Base-by-base conservation (phyloP, 305 asterid genomes). In the Rubia occidens region DNA sequence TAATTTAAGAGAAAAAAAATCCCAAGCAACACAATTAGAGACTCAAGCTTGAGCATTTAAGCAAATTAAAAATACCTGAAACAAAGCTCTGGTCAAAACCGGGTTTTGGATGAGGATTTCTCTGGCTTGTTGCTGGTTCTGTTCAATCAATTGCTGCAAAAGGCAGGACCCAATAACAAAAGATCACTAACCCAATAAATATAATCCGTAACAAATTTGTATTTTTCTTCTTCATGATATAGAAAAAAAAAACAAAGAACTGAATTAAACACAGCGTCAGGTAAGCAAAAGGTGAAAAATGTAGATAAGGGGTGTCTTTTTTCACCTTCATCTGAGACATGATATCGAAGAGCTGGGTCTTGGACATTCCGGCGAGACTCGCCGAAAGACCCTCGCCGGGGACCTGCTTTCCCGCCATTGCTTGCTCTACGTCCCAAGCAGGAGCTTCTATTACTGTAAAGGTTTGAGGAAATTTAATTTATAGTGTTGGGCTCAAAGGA, bases 301-400 rank as follows among this genome's bases (percentile, higher is more conserved):
- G 61, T 63, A 45, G 45, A 56, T 49, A 59, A 56, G 47, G 2
- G 74, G 53, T n/a, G 20, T n/a, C n/a, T n/a, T 54, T 35, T 6
- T 40, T 7, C 4, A 88, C 98, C 97, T 93, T 87, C 97, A 90
- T 88, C 87, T 88, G 98, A 77, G 76, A 82, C 98, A 93, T 90
- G 68, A 93, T 83, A 53, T 93, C 97, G 78, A 88, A 86, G 20
- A 90, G 94, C 87, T 93, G 91, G 24, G 61, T 80, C 76, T 86
- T 90, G 21, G 98, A 86, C 98, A 90, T 87, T 18, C 98, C 98
- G 68, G 95, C 87, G 60, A 93, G 84, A 77, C 81, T 88, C 78
- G 87, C 63, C 72, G 89, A 78, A 2, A 86, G 39, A 40, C 88
- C 86, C 67, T 87, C 95, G 81, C 89, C 90, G 84, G 85, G 32